phyloP scores from a whole-genome alignment of 257 asterid genomes.

The Dorcoceras hygrometricum region DNA sequence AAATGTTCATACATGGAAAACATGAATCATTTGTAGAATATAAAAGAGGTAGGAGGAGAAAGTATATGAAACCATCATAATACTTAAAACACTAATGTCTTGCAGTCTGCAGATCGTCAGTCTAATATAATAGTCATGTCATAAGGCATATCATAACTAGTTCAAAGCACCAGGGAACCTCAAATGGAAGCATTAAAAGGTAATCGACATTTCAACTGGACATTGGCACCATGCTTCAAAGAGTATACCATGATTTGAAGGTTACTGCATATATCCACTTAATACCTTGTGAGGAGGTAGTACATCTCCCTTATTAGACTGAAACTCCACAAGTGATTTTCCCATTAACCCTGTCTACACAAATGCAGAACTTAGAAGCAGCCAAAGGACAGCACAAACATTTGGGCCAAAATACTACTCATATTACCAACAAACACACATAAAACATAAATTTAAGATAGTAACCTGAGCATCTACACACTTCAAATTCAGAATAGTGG shows the following conservation, averaged over 20 bases:
- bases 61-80: slow-evolving; percentile 6
- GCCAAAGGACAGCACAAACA: background rate
- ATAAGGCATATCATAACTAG: slow-evolving; percentile 5
- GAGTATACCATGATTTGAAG: slow-evolving; percentile 12
- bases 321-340: slow-evolving; percentile 79
- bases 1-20: slow-evolving; percentile 7
- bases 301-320: slow-evolving; percentile 89
- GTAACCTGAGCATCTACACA: slow-evolving; percentile 88
- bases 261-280: slow-evolving; percentile 6
- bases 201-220: background rate
- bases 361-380: slow-evolving; percentile 29
- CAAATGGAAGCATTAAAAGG: slow-evolving; percentile 10
- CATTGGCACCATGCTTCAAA: slow-evolving; percentile 1
- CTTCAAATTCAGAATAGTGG: slow-evolving; percentile 82
- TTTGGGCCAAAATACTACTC: background rate
- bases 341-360: slow-evolving; percentile 92
- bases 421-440: background rate
- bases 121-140: background rate
- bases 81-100: slow-evolving; percentile 3
- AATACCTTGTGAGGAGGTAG: slow-evolving; percentile 94
- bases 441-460: slow-evolving; percentile 9
- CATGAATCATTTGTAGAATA: background rate
- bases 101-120: too few species aligned
- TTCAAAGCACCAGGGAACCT: slow-evolving; percentile 1
- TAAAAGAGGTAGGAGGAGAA: background rate